A percentile compares a stretch with the other conserved stretches of the same genome.
phyloP scores from a whole-genome alignment of 1,139 yeast species.

The Nakaseomyces nivariensis region DNA sequence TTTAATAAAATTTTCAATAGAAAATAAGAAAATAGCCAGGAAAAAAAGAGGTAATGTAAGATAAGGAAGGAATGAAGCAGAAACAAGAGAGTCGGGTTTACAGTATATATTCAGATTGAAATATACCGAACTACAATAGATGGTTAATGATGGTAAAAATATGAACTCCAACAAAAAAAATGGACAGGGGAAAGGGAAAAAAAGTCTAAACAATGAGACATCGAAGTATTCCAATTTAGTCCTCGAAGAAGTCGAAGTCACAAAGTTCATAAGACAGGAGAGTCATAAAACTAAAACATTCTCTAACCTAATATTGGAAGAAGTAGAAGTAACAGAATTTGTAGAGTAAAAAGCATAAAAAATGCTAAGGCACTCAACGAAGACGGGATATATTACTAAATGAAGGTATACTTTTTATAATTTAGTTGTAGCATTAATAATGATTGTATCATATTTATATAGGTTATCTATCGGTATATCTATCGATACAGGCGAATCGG shows the following conservation, averaged over 20 bases:
- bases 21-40: no score
- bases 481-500: not conserved
- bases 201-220: not conserved
- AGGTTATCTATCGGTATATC: conserved; percentile 3
- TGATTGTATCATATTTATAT: conserved; percentile 2
- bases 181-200: not conserved
- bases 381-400: no score
- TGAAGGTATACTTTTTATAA: no score
- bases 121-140: no score
- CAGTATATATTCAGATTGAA: no score
- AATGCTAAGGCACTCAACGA: no score
- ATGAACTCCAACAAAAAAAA: not conserved
- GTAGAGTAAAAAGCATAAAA: not conserved
- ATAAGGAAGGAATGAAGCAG: no score
- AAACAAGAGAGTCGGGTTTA: no score
- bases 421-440: not conserved
- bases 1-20: no score
- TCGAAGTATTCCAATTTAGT: not conserved
- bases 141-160: no score
- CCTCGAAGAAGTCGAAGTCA: not conserved
- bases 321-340: conserved; percentile 7
- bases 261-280: not conserved
- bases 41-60: no score
- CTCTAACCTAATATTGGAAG: conserved; percentile 6
- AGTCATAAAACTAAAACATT: not conserved